Evolutionary conservation across 2,329 filamentous ascomycete genomes (phyloP).

Genomic region (Ophiostoma angusticollis): DNA sequence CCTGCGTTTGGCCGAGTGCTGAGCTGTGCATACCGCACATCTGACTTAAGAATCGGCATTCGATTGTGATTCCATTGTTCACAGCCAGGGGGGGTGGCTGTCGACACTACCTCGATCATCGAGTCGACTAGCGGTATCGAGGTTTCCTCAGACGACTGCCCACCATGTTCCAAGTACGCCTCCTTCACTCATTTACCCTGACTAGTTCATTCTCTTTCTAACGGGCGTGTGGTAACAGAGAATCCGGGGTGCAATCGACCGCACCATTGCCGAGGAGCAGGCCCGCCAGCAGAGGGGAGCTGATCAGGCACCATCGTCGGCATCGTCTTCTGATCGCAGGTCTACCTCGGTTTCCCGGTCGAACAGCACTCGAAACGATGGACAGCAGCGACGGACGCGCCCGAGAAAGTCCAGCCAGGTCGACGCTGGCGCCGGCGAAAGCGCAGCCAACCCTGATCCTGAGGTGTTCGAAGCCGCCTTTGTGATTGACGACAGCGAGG

Average conservation of each 20-base stretch:
- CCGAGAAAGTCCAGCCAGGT: slow-evolving; percentile 30
- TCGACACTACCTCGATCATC: too few relatives aligned
- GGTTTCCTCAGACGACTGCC: not conserved
- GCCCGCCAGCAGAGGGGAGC: slow-evolving; percentile 53
- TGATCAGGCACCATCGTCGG: slow-evolving; percentile 26
- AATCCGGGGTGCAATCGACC: slow-evolving; percentile 74
- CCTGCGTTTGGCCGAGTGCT: too few relatives aligned
- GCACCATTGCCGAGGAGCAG: slow-evolving; percentile 83
- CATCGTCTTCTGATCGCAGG: slow-evolving; percentile 29
- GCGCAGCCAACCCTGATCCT: slow-evolving; percentile 56
- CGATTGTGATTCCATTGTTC: too few relatives aligned
- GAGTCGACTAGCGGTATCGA: too few relatives aligned
- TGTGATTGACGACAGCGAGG: slow-evolving; percentile 72
- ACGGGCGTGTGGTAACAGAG: slow-evolving; percentile 35
- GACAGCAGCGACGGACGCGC: slow-evolving; percentile 23
- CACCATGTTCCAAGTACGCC: slow-evolving; percentile 18
- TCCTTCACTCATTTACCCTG: not conserved
- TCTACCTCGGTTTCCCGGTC: slow-evolving; percentile 31
- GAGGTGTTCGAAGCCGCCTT: slow-evolving; percentile 80
- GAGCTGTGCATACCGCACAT: too few relatives aligned
- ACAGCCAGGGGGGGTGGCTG: too few relatives aligned
- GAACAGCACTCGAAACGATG: slow-evolving; percentile 22
- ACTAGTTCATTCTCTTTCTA: not conserved
- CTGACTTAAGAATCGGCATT: too few relatives aligned
- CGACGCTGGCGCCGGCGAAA: slow-evolving; percentile 22